Conservation (phyloP, 768 basidiomycete species). For the Daedaleopsis sinensis region DNA sequence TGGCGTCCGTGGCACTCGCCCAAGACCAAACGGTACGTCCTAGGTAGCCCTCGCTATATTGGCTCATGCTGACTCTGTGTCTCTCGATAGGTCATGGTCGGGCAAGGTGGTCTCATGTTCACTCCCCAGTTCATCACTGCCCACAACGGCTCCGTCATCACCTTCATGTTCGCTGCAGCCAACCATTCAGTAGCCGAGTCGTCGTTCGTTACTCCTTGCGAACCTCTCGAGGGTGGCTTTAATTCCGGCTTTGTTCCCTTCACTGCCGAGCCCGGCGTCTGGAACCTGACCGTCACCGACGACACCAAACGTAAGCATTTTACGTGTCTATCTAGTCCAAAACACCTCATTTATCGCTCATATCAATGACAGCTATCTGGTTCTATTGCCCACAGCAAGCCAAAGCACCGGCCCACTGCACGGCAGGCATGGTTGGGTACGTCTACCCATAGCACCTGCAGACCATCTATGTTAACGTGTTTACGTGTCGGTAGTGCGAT, state of each 20-base stretch:
- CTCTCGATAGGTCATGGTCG: slow-evolving; percentile 41
- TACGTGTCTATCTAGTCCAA: background rate
- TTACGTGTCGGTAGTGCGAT: slow-evolving; percentile 40
- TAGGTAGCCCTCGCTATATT: background rate
- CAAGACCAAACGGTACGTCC: slow-evolving; percentile 19
- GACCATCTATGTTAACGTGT: background rate
- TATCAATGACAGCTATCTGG: slow-evolving; percentile 47
- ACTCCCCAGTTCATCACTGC: slow-evolving; percentile 46
- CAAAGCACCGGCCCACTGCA: slow-evolving; percentile 45
- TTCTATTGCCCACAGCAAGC: slow-evolving; percentile 58
- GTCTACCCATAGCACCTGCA: background rate
- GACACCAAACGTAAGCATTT: slow-evolving; percentile 43
- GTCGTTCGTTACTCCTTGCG: slow-evolving; percentile 47
- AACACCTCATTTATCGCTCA: background rate
- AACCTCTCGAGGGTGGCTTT: slow-evolving; percentile 47
- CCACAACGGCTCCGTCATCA: slow-evolving; percentile 43
- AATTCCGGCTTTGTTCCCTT: slow-evolving; percentile 56
- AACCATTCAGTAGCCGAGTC: slow-evolving; percentile 61
- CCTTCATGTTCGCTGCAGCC: slow-evolving; percentile 55
- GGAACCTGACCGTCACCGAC: slow-evolving; percentile 55
- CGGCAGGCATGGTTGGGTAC: slow-evolving; percentile 39
- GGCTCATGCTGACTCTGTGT: background rate
- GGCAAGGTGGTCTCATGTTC: slow-evolving; percentile 48
- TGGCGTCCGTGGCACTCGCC: slow-evolving; percentile 23
- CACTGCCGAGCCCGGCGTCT: slow-evolving; percentile 30